Evolutionary conservation across 2,329 filamentous ascomycete genomes (phyloP).

Genomic region (Aspergillus japonicus): DNA sequence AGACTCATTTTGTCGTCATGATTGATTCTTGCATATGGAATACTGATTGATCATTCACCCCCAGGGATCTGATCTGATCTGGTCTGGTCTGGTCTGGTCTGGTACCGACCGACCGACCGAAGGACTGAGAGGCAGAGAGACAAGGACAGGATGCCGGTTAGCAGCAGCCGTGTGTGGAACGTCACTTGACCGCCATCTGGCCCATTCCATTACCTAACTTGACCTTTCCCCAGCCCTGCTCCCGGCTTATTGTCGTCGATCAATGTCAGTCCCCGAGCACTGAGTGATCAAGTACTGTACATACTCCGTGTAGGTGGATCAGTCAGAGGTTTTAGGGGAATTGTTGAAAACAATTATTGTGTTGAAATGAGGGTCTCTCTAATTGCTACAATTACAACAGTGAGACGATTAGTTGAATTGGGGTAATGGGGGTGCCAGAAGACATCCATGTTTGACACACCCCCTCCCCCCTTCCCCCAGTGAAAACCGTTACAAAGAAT

Average conservation of each 20-base stretch:
- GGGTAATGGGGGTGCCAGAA: not conserved
- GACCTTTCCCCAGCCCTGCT: not conserved
- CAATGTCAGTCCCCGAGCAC: not conserved
- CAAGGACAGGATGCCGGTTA: slow-evolving; percentile 19
- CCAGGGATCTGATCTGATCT: not conserved
- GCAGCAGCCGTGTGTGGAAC: slow-evolving; percentile 24
- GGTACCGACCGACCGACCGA: slow-evolving; percentile 17
- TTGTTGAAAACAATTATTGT: too few relatives aligned
- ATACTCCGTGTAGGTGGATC: not conserved
- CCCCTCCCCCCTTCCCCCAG: not conserved
- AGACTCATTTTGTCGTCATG: not conserved
- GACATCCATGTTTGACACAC: too few relatives aligned
- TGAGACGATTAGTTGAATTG: too few relatives aligned
- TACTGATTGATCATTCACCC: too few relatives aligned
- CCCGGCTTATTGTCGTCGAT: slow-evolving; percentile 12
- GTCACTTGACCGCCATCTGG: slow-evolving; percentile 17
- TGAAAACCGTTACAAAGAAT: slow-evolving; percentile 8
- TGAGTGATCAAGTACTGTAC: not conserved
- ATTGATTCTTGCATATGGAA: not conserved
- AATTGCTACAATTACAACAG: too few relatives aligned
- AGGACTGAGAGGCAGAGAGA: not conserved
- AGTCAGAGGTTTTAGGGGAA: not conserved
- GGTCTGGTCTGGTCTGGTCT: not conserved
- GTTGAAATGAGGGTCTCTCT: too few relatives aligned
- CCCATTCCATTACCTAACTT: slow-evolving; percentile 22